Conservation (phyloP, 2,329 filamentous ascomycete genomes). For the Talaromyces sp. region DNA sequence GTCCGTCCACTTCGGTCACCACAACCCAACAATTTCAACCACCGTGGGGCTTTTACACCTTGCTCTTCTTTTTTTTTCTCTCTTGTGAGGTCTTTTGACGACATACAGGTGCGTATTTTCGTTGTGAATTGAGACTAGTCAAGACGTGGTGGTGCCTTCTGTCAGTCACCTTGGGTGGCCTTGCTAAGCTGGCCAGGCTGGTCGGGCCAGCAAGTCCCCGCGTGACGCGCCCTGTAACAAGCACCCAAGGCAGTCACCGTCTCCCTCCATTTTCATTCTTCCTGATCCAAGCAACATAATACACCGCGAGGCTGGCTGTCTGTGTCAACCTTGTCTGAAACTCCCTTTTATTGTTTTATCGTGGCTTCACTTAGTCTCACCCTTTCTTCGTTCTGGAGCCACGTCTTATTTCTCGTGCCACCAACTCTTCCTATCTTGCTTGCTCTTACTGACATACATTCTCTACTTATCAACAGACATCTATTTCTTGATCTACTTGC, state of each 20-base stretch:
- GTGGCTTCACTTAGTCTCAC: not conserved
- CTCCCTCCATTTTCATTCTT: not conserved
- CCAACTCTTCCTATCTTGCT: not conserved
- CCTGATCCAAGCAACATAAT: not conserved
- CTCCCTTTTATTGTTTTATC: not conserved
- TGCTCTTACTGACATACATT: constrained; percentile 5
- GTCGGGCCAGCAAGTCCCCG: constrained; percentile 10
- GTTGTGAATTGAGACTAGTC: no score
- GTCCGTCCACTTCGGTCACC: constrained; percentile 5
- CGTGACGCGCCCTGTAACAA: constrained; percentile 16
- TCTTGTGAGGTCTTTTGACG: not conserved
- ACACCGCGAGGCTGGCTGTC: constrained; percentile 6
- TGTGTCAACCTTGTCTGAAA: constrained; percentile 9
- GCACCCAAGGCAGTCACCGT: constrained; percentile 10
- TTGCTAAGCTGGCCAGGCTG: constrained; percentile 8
- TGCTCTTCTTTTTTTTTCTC: not conserved
- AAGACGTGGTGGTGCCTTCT: not conserved
- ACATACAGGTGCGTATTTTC: not conserved
- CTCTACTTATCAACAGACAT: not conserved
- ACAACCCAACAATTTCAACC: not conserved
- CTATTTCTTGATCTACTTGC: not conserved
- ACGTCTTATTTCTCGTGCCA: not conserved
- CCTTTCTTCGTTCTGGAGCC: not conserved
- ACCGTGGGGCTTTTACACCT: not conserved
- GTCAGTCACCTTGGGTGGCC: not conserved